Evolutionary conservation across 148 eudicot genomes (phyloP).

Genomic region (Arbutus unedo): DNA sequence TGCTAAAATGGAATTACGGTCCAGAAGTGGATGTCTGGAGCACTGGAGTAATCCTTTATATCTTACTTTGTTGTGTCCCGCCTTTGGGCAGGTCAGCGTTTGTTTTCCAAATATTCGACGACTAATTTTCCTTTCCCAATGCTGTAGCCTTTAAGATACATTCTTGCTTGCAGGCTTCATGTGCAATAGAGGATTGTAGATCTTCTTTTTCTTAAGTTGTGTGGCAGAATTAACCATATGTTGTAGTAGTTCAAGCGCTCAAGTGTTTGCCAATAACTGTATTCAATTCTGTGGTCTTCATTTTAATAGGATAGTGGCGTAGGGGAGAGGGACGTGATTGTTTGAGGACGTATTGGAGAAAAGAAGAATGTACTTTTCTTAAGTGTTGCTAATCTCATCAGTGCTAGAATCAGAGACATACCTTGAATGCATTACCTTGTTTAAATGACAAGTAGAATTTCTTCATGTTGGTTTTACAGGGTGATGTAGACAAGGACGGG

Average conservation of each 20-base stretch:
- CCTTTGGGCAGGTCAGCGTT: slow-evolving; percentile 53
- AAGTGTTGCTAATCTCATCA: neutral
- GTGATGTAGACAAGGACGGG: slow-evolving; percentile 77
- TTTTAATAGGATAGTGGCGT: neutral
- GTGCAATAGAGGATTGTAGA: neutral
- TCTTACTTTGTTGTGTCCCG: slow-evolving; percentile 59
- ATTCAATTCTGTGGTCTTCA: neutral
- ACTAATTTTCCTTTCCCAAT: neutral
- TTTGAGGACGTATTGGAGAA: neutral
- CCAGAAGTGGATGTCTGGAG: slow-evolving; percentile 61
- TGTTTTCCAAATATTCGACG: neutral
- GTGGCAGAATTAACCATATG: neutral
- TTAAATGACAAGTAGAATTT: neutral
- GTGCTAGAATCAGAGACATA: neutral
- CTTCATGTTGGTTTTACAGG: slow-evolving; percentile 28
- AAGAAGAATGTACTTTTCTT: neutral
- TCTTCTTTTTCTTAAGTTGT: neutral
- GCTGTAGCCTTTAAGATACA: neutral
- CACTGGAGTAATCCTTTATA: slow-evolving; percentile 58
- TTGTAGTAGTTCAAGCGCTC: neutral
- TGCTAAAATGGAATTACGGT: slow-evolving; percentile 52
- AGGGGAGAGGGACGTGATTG: neutral
- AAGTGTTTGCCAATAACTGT: neutral
- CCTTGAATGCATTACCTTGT: neutral
- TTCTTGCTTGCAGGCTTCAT: neutral